Evolutionary conservation across 768 basidiomycete genomes (phyloP).

Genomic region (Tubosaeta sp.): DNA sequence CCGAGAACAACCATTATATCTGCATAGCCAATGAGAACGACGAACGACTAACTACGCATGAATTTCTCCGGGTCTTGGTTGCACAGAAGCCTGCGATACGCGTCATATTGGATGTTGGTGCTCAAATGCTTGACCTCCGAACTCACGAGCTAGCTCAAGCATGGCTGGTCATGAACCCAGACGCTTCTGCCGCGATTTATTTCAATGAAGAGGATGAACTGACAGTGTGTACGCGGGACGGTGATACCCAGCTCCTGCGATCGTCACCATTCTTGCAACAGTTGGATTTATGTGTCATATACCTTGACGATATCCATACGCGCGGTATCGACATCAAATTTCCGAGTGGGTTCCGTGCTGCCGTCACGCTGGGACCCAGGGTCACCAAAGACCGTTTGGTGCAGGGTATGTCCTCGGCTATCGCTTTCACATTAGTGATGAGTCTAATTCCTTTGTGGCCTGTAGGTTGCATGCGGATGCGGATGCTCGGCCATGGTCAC

Average conservation of each 20-base stretch:
- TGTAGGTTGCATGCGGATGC: conserved; percentile 54
- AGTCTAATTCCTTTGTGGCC: no score
- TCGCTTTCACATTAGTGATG: no score
- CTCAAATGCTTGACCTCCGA: conserved; percentile 48
- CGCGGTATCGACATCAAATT: conserved; percentile 17
- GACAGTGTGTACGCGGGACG: conserved; percentile 33
- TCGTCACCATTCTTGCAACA: conserved; percentile 25
- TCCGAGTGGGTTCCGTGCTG: conserved; percentile 9
- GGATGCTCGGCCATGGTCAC: conserved; percentile 44
- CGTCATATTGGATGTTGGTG: conserved; percentile 51
- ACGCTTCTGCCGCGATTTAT: conserved; percentile 21
- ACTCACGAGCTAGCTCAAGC: conserved; percentile 35
- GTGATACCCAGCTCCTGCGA: conserved; percentile 32
- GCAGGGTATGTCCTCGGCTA: conserved; percentile 3
- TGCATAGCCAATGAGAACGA: background rate
- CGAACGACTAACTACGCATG: conserved; percentile 8
- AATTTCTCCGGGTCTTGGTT: conserved; percentile 30
- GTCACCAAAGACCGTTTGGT: conserved; percentile 13
- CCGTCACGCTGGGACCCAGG: background rate
- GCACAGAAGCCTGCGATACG: conserved; percentile 31
- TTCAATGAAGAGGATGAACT: conserved; percentile 16
- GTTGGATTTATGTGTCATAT: conserved; percentile 5
- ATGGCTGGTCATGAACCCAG: conserved; percentile 33
- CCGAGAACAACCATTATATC: conserved; percentile 18
- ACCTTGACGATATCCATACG: conserved; percentile 15